phyloP scores from a whole-genome alignment of 768 basidiomycete species.

The Thelephora aurantiotincta region DNA sequence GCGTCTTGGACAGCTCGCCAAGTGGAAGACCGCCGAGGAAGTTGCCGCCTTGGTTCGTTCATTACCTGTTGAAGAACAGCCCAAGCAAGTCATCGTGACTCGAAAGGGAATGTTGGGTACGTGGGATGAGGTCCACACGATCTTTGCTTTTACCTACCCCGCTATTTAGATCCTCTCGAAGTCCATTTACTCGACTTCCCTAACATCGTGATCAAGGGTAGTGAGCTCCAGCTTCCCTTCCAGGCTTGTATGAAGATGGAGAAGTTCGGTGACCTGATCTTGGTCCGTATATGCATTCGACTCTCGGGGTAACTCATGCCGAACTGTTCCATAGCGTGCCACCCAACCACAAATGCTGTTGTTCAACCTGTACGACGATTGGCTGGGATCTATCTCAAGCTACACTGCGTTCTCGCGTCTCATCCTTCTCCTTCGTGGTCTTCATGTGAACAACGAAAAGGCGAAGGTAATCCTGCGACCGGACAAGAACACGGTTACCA shows the following conservation, averaged over 20 bases:
- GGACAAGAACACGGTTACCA: conserved; percentile 92
- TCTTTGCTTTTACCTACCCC: neutral
- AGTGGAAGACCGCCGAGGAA: conserved; percentile 99
- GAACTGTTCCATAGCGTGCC: conserved; percentile 45
- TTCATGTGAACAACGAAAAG: conserved; percentile 99
- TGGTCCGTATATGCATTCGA: conserved; percentile 29
- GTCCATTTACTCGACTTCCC: conserved; percentile 99
- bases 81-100: conserved; percentile 98
- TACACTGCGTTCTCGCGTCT: conserved; percentile 98
- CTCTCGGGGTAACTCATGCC: neutral
- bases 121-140: conserved; percentile 10
- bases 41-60: conserved; percentile 96
- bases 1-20: conserved; percentile 96
- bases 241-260: conserved; percentile 99
- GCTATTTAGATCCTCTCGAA: conserved; percentile 66
- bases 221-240: conserved; percentile 96
- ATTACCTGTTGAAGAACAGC: conserved; percentile 98
- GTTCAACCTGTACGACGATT: conserved; percentile 56
- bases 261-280: conserved; percentile 96
- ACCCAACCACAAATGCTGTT: conserved; percentile 98
- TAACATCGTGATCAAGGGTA: conserved; percentile 99
- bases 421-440: conserved; percentile 89
- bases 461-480: conserved; percentile 97
- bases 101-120: conserved; percentile 97
- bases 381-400: conserved; percentile 97